Evolutionary conservation across 108 stramenopile genomes (phyloP).

Genomic region (Epithemia pelagica): DNA sequence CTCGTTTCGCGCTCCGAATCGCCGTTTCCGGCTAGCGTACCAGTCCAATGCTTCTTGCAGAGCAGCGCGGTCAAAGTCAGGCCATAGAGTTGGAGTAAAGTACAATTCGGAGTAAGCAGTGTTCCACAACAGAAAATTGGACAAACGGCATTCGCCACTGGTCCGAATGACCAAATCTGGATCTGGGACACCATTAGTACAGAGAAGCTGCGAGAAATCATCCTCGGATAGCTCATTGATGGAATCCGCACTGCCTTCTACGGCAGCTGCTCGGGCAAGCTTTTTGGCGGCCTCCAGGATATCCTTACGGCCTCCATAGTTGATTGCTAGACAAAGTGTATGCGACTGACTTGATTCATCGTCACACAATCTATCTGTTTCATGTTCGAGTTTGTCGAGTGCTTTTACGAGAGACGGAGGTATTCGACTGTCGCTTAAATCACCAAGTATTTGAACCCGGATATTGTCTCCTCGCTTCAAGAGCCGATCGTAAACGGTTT

Average conservation of each 20-base stretch:
- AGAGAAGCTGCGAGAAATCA: constrained; percentile 26
- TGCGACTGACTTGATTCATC: constrained; percentile 13
- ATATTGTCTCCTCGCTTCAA: constrained; percentile 30
- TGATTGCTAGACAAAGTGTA: constrained; percentile 79
- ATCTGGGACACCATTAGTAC: constrained; percentile 47
- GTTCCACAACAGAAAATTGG: constrained; percentile 88
- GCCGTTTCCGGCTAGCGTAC: constrained; percentile 50
- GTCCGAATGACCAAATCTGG: constrained; percentile 84
- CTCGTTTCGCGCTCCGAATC: constrained; percentile 53
- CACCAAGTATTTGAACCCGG: constrained; percentile 53
- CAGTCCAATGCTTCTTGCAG: constrained; percentile 38
- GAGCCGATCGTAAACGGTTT: constrained; percentile 31
- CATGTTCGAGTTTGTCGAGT: constrained; percentile 32
- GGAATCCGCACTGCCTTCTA: constrained; percentile 18
- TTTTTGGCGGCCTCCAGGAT: constrained; percentile 57
- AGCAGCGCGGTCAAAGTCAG: constrained; percentile 60
- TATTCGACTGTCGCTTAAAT: constrained; percentile 66
- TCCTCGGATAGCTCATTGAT: constrained; percentile 41
- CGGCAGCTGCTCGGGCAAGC: constrained; percentile 27
- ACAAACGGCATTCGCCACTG: constrained; percentile 77
- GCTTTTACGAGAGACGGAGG: constrained; percentile 35
- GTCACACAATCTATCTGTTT: constrained; percentile 14
- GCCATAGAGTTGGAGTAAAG: constrained; percentile 61
- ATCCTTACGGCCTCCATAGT: constrained; percentile 87
- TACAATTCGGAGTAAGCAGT: constrained; percentile 77